These are phyloP conservation scores for Wallacemonas sp. DNA, from an alignment of 208 protist genomes.

Conservation along the genomic window DNA sequence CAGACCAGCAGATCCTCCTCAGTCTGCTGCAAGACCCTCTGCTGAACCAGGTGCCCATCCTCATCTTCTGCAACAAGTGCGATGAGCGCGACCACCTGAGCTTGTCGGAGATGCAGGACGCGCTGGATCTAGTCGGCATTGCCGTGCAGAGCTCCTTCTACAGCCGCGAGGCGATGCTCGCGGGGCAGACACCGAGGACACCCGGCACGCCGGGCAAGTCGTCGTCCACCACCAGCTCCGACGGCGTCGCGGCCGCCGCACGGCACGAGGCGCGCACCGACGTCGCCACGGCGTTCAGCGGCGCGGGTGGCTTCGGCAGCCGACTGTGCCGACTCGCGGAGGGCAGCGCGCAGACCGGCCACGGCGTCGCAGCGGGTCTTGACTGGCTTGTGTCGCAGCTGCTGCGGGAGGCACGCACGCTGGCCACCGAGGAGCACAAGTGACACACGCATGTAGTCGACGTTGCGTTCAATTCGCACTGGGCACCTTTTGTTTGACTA, in stretches of 20 bases:
- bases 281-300: slow-evolving; percentile 10
- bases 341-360: slow-evolving; percentile 56
- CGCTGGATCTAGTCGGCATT: slow-evolving; percentile 62
- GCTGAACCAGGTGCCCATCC: slow-evolving; percentile 75
- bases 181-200: too few relatives aligned
- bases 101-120: slow-evolving; percentile 59
- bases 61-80: slow-evolving; percentile 95
- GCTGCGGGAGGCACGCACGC: slow-evolving; percentile 30
- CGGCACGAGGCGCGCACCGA: neutral
- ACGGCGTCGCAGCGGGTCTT: slow-evolving; percentile 56
- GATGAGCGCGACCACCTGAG: slow-evolving; percentile 69
- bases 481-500: too few relatives aligned
- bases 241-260: neutral
- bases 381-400: slow-evolving; percentile 81
- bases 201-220: too few relatives aligned
- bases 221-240: too few relatives aligned
- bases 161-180: neutral
- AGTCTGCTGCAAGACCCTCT: slow-evolving; percentile 77
- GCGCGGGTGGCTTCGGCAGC: slow-evolving; percentile 69
- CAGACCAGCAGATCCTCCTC: slow-evolving; percentile 64
- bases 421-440: slow-evolving; percentile 17
- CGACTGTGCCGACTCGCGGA: slow-evolving; percentile 45
- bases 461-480: too few relatives aligned
- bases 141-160: slow-evolving; percentile 52
- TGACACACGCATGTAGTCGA: neutral